Evolutionary conservation across 345 rosid genomes (phyloP).

Genomic region (Euphorbia tirucalli): DNA sequence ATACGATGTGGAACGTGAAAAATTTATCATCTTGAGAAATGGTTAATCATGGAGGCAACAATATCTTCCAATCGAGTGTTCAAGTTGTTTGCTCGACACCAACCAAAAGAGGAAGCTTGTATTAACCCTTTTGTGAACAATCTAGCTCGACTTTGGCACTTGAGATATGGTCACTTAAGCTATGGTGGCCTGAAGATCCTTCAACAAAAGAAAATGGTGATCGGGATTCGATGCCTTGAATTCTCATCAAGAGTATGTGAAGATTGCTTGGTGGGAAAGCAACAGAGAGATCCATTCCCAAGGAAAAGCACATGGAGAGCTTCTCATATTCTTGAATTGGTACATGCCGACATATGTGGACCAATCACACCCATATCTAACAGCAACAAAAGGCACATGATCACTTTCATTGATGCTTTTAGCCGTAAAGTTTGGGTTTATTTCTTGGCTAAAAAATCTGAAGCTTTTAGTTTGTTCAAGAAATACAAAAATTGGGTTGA

Average conservation of each 20-base stretch:
- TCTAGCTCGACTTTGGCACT: background rate
- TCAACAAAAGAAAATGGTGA: slow-evolving; percentile 2
- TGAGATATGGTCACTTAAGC: background rate
- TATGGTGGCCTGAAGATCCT: background rate
- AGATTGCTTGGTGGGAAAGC: slow-evolving; percentile 11
- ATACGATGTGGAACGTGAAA: background rate
- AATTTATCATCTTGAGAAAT: slow-evolving; percentile 5
- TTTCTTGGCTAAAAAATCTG: no score
- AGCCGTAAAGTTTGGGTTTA: background rate
- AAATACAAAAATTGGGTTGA: no score
- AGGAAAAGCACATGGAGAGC: no score
- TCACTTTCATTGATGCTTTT: background rate
- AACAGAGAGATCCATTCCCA: slow-evolving; percentile 3
- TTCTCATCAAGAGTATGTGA: background rate
- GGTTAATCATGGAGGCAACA: background rate
- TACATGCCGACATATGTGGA: no score
- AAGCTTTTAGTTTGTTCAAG: no score
- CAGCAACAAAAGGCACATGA: no score
- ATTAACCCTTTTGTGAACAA: background rate
- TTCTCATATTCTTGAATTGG: no score
- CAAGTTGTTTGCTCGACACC: background rate
- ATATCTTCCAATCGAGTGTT: slow-evolving; percentile 3
- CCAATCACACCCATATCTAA: no score
- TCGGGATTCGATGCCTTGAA: background rate
- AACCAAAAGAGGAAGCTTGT: background rate